phyloP scores from a whole-genome alignment of 257 asterid genomes.

The Gentiana macrophylla region DNA sequence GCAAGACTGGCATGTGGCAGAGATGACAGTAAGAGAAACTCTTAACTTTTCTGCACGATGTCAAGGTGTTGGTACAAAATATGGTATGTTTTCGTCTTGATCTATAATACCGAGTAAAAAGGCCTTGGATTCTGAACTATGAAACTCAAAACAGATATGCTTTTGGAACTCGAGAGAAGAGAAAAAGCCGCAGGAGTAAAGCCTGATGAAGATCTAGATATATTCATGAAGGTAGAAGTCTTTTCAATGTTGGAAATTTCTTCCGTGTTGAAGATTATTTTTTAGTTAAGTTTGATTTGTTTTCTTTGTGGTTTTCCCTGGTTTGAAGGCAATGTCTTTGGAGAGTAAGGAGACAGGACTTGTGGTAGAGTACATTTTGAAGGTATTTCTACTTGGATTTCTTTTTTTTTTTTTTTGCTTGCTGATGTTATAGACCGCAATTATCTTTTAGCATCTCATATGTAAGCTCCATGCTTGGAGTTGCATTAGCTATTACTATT shows the following conservation, averaged over 20 bases:
- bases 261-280: neutral
- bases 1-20: slow-evolving; percentile 86
- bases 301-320: neutral
- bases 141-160: slow-evolving; percentile 60
- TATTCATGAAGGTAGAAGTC: slow-evolving; percentile 69
- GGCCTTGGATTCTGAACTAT: slow-evolving; percentile 24
- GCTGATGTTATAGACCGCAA: too few relatives aligned
- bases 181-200: slow-evolving; percentile 75
- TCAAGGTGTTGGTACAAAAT: slow-evolving; percentile 85
- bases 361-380: slow-evolving; percentile 71
- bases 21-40: slow-evolving; percentile 96
- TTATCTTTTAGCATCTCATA: neutral
- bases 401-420: too few relatives aligned
- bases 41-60: slow-evolving; percentile 80
- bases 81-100: slow-evolving; percentile 41
- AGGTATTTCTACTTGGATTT: slow-evolving; percentile 40
- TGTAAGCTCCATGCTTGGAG: neutral
- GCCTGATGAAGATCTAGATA: slow-evolving; percentile 95
- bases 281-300: neutral
- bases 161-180: slow-evolving; percentile 85
- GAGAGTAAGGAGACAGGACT: slow-evolving; percentile 78
- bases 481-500: too few relatives aligned
- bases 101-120: slow-evolving; percentile 3
- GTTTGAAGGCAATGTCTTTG: slow-evolving; percentile 69
- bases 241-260: slow-evolving; percentile 1